Evolutionary conservation across 2,329 filamentous ascomycete species (phyloP).

Genomic region (Alternaria ethzedia): DNA sequence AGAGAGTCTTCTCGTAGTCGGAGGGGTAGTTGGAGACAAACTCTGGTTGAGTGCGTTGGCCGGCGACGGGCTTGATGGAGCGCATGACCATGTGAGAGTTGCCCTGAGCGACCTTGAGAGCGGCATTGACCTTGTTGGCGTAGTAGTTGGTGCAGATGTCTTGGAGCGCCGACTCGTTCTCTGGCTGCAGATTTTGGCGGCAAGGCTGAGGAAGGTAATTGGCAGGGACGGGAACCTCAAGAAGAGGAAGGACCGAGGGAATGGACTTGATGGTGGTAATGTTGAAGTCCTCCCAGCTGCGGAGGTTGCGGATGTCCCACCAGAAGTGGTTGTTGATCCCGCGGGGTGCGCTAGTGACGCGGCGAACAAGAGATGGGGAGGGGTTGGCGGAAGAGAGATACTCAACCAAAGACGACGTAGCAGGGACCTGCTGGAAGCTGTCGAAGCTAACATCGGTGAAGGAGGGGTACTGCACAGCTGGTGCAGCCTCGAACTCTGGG

Average conservation of each 20-base stretch:
- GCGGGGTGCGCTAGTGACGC: constrained; percentile 73
- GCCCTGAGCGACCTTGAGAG: constrained; percentile 76
- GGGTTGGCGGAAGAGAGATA: constrained; percentile 84
- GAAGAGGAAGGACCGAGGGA: constrained; percentile 73
- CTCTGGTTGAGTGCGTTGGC: constrained; percentile 64
- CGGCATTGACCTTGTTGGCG: constrained; percentile 84
- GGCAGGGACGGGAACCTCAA: constrained; percentile 66
- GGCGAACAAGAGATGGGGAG: constrained; percentile 79
- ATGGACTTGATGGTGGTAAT: constrained; percentile 73
- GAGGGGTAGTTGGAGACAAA: constrained; percentile 70
- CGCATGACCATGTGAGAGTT: constrained; percentile 64
- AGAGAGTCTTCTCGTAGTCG: constrained; percentile 57
- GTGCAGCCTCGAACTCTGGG: constrained; percentile 47
- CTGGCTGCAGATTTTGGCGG: constrained; percentile 69
- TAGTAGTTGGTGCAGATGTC: constrained; percentile 79
- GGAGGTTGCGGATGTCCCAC: constrained; percentile 92
- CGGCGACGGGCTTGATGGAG: constrained; percentile 42
- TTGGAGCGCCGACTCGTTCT: constrained; percentile 79
- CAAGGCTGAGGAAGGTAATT: constrained; percentile 66
- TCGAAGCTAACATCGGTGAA: constrained; percentile 50
- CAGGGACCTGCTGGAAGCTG: constrained; percentile 40
- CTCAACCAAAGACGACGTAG: constrained; percentile 72
- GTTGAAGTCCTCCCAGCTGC: constrained; percentile 82
- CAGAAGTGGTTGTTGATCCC: constrained; percentile 83
- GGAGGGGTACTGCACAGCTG: constrained; percentile 54